Evolutionary conservation across 2,329 filamentous ascomycete genomes (phyloP).

Genomic region (Epichloe uncinata): DNA sequence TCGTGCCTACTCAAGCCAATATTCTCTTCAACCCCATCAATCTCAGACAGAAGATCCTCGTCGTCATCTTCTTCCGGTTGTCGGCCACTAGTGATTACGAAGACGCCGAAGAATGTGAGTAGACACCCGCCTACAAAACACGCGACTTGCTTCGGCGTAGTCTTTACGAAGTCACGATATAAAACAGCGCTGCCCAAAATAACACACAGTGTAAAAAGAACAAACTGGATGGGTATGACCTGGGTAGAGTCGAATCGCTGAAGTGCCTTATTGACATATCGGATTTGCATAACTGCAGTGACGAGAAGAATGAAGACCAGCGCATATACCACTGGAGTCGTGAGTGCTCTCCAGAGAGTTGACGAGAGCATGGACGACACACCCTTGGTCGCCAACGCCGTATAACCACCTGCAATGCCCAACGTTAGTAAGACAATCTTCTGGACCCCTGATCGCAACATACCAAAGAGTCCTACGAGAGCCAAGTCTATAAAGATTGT

Average conservation of each 20-base stretch:
- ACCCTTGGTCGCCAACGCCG: slow-evolving; percentile 91
- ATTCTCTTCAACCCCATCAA: slow-evolving; percentile 48
- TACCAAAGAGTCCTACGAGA: slow-evolving; percentile 85
- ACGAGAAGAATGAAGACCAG: slow-evolving; percentile 66
- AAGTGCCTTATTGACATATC: slow-evolving; percentile 78
- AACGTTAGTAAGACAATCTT: not conserved
- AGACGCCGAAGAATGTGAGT: slow-evolving; percentile 92
- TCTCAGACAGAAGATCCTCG: slow-evolving; percentile 36
- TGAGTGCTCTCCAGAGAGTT: slow-evolving; percentile 75
- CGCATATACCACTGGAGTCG: slow-evolving; percentile 82
- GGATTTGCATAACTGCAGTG: slow-evolving; percentile 92
- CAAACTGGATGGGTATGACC: slow-evolving; percentile 95
- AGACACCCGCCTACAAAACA: slow-evolving; percentile 88
- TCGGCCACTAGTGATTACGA: slow-evolving; percentile 83
- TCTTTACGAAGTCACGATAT: slow-evolving; percentile 88
- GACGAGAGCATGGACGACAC: slow-evolving; percentile 91
- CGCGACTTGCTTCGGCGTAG: slow-evolving; percentile 54
- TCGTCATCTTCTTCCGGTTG: slow-evolving; percentile 42
- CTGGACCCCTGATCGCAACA: slow-evolving; percentile 15
- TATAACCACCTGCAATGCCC: slow-evolving; percentile 63
- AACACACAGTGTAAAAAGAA: slow-evolving; percentile 89
- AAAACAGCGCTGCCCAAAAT: slow-evolving; percentile 88
- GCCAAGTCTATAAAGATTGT: slow-evolving; percentile 88
- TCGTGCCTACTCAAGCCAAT: slow-evolving; percentile 45
- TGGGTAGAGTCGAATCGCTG: slow-evolving; percentile 95